Percentiles rank a stretch among this genome's conserved stretches.
These are phyloP conservation scores for Lotus japonicus DNA, from an alignment of 306 rosid genomes.

Conservation along the genomic window DNA sequence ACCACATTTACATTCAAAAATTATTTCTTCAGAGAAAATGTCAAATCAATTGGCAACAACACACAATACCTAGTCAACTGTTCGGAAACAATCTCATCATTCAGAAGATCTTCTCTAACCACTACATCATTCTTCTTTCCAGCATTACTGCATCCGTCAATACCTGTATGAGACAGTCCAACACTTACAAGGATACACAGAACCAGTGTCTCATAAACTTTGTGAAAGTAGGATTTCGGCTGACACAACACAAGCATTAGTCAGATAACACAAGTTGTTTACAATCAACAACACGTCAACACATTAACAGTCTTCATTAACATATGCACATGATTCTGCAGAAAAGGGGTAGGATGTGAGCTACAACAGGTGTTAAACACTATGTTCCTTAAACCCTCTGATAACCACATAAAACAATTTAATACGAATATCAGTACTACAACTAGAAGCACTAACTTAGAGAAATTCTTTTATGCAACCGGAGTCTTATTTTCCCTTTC, in stretches of 20 bases:
- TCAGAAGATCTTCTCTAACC: conserved; percentile 43
- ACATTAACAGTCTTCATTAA: neutral
- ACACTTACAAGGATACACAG: conserved; percentile 1
- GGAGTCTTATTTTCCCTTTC: too few relatives aligned
- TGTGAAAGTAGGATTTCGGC: neutral
- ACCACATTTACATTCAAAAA: neutral
- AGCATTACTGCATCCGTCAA: conserved; percentile 25
- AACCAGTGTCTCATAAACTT: neutral
- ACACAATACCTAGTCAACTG: conserved; percentile 74
- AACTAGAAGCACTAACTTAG: neutral
- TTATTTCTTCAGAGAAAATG: neutral
- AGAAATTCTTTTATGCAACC: neutral
- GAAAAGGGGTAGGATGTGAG: neutral
- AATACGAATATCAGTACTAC: neutral
- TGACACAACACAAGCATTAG: neutral
- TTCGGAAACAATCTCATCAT: conserved; percentile 87
- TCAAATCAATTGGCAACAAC: conserved; percentile 2
- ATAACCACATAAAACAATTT: neutral
- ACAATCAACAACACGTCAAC: neutral
- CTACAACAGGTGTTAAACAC: neutral
- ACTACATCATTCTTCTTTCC: conserved; percentile 34
- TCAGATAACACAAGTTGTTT: neutral
- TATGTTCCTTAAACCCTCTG: neutral
- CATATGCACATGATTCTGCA: neutral
- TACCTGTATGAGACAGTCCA: conserved; percentile 28